Conservation (phyloP, 371 early-diverging fungal species). For the Actinomortierella wolfii region DNA sequence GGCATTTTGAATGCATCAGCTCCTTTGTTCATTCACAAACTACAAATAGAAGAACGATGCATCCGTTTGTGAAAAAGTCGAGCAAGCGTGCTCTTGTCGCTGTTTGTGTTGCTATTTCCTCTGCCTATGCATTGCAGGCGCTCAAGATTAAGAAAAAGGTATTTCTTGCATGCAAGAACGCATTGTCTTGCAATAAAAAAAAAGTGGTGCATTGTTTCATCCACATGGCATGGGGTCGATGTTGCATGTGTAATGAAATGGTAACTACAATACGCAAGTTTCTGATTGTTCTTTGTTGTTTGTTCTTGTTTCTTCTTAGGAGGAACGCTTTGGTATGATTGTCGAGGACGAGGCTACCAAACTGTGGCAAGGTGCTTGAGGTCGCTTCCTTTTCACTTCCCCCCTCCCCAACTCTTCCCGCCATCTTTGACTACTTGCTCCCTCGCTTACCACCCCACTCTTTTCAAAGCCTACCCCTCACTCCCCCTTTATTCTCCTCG, state of each 20-base stretch:
- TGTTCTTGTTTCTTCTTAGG: conserved; percentile 14
- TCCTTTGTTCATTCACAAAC: too few species aligned
- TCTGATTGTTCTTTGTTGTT: background rate
- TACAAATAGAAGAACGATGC: conserved; percentile 11
- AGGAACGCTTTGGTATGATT: conserved; percentile 37
- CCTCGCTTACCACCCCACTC: too few species aligned
- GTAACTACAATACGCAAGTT: too few species aligned
- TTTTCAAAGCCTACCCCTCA: too few species aligned
- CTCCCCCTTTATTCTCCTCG: too few species aligned
- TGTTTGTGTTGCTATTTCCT: conserved; percentile 26
- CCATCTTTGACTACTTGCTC: too few species aligned
- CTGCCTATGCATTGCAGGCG: conserved; percentile 39
- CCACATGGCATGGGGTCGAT: background rate
- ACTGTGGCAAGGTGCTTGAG: conserved; percentile 42
- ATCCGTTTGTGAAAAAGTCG: conserved; percentile 39
- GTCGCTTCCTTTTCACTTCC: background rate
- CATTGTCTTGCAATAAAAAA: background rate
- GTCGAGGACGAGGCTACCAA: conserved; percentile 35
- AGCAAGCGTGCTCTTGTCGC: conserved; percentile 37
- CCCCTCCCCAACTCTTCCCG: conserved; percentile 1
- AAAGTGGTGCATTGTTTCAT: background rate
- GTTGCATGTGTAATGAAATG: too few species aligned
- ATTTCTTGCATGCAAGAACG: too few species aligned
- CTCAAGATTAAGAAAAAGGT: conserved; percentile 47
- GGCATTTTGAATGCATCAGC: too few species aligned